Percentiles rank a stretch among this genome's conserved stretches.
phyloP scores from a whole-genome alignment of 768 basidiomycete genomes.

The Coprinellus micaceus region DNA sequence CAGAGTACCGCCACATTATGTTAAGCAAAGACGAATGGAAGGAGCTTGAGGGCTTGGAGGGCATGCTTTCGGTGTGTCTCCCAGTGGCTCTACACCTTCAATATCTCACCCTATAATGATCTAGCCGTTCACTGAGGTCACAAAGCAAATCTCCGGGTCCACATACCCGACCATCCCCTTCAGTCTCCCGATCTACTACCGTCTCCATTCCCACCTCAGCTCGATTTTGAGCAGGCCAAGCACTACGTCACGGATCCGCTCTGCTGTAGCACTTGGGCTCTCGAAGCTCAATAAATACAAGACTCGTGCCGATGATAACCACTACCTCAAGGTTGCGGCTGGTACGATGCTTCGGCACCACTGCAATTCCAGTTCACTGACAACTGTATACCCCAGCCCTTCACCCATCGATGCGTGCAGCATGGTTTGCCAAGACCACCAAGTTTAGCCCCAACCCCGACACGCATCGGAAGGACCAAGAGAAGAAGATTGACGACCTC shows the following conservation, averaged over 20 bases:
- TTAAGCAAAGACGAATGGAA: conserved; percentile 20
- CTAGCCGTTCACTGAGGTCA: conserved; percentile 29
- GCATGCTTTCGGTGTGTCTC: too few relatives aligned
- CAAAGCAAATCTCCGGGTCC: conserved; percentile 22
- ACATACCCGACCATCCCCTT: conserved; percentile 26
- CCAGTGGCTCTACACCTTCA: too few relatives aligned
- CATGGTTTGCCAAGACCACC: conserved; percentile 17
- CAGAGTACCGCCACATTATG: conserved; percentile 12
- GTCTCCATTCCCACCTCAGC: conserved; percentile 21
- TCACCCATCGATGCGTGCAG: conserved; percentile 21
- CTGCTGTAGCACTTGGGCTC: conserved; percentile 20
- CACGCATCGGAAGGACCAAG: background rate
- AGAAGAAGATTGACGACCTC: background rate
- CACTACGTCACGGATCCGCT: conserved; percentile 11
- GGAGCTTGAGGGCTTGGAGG: conserved; percentile 14
- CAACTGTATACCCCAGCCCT: conserved; percentile 18
- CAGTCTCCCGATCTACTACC: conserved; percentile 27
- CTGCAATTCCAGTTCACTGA: background rate
- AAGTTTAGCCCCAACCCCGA: background rate
- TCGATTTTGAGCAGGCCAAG: background rate
- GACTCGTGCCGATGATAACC: conserved; percentile 17
- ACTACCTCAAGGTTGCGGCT: conserved; percentile 26
- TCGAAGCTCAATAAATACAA: conserved; percentile 26
- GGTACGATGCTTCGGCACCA: conserved; percentile 18
- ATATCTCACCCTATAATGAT: too few relatives aligned